Evolutionary conservation across 2,329 filamentous ascomycete genomes (phyloP).

Genomic region (Colletotrichum sp.): DNA sequence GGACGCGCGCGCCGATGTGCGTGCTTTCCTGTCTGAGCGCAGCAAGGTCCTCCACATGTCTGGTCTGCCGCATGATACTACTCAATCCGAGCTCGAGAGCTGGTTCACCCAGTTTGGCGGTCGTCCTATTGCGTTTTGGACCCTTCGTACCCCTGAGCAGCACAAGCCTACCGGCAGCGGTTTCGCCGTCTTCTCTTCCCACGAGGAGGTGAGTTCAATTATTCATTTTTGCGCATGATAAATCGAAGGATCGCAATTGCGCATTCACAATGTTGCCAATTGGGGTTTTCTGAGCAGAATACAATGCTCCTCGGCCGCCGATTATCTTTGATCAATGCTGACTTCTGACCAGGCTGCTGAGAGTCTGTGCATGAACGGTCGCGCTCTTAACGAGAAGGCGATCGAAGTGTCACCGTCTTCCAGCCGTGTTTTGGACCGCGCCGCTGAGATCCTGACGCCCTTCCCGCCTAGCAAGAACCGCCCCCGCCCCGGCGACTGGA

Average conservation of each 20-base stretch:
- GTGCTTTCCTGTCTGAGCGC: slow-evolving; percentile 92
- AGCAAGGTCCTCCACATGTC: slow-evolving; percentile 99
- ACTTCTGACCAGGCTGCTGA: slow-evolving; percentile 76
- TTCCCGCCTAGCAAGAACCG: slow-evolving; percentile 99
- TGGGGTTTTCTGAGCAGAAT: background rate
- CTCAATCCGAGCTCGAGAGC: slow-evolving; percentile 97
- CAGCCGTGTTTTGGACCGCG: slow-evolving; percentile 94
- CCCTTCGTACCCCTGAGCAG: slow-evolving; percentile 94
- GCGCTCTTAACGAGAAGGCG: slow-evolving; percentile 96
- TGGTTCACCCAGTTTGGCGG: slow-evolving; percentile 99
- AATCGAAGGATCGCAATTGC: background rate
- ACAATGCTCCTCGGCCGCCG: background rate
- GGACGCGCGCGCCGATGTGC: slow-evolving; percentile 95
- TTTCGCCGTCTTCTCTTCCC: slow-evolving; percentile 97
- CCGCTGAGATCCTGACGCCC: slow-evolving; percentile 92
- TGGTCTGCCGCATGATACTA: slow-evolving; percentile 95
- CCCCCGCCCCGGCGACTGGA: slow-evolving; percentile 97
- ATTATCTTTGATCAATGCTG: background rate
- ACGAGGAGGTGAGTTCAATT: slow-evolving; percentile 84
- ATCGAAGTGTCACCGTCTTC: slow-evolving; percentile 98
- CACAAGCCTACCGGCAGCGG: slow-evolving; percentile 99
- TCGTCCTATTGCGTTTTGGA: slow-evolving; percentile 98
- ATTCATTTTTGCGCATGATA: background rate
- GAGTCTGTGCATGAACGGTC: slow-evolving; percentile 98
- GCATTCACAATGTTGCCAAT: background rate